Conservation (phyloP, 768 basidiomycete genomes). For the Albatrellus ellisii region DNA sequence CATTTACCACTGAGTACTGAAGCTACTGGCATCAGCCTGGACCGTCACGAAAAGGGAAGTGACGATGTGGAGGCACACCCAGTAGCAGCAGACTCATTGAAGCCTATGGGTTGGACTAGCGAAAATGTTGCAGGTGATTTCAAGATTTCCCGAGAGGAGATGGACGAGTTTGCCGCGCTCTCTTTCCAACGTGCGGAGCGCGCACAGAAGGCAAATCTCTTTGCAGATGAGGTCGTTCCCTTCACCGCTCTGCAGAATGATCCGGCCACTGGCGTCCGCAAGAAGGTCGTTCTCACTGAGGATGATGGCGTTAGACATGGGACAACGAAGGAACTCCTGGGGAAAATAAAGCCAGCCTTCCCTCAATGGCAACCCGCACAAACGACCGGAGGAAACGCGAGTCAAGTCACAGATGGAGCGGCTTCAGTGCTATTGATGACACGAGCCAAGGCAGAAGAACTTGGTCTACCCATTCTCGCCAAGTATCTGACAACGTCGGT, state of each 20-base stretch:
- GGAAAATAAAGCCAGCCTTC: constrained; percentile 62
- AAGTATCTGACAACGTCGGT: constrained; percentile 68
- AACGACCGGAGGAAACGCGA: constrained; percentile 80
- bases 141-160: constrained; percentile 55
- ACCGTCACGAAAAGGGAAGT: constrained; percentile 48
- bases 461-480: constrained; percentile 61
- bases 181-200: constrained; percentile 73
- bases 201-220: constrained; percentile 55
- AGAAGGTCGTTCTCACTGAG: constrained; percentile 39
- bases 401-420: constrained; percentile 76
- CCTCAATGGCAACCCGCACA: constrained; percentile 66
- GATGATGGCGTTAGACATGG: constrained; percentile 75
- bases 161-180: constrained; percentile 60
- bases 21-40: constrained; percentile 37
- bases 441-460: constrained; percentile 60
- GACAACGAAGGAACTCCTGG: constrained; percentile 51
- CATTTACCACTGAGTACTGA: no score
- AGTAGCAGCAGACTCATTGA: constrained; percentile 44
- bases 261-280: constrained; percentile 36
- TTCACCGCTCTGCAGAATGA: constrained; percentile 55
- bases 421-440: constrained; percentile 78
- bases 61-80: constrained; percentile 44
- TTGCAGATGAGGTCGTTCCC: constrained; percentile 61
- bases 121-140: constrained; percentile 77
- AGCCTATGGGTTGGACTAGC: constrained; percentile 85